These are phyloP conservation scores for Chenopodium quinoa DNA, from an alignment of 148 eudicot species.

Conservation along the genomic window DNA sequence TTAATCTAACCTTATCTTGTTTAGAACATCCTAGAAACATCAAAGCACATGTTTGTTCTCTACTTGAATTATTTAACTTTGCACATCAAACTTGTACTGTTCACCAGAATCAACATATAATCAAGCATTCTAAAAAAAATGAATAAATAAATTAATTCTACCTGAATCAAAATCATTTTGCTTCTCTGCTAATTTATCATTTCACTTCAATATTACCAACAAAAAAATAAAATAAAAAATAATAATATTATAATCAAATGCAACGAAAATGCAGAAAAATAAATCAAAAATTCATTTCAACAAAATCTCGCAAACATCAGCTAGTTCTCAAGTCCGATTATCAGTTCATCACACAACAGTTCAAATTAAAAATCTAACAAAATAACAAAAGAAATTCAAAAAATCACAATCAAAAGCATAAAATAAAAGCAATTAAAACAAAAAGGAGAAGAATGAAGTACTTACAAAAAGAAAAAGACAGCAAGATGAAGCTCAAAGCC, in stretches of 20 bases:
- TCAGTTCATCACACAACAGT: not conserved
- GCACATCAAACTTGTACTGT: not conserved
- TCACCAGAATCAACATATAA: constrained; percentile 3
- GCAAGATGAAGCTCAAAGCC: constrained; percentile 28
- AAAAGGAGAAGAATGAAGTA: constrained; percentile 1
- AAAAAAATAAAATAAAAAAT: not conserved
- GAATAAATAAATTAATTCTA: not conserved
- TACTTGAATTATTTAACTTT: not conserved
- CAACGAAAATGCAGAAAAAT: not conserved
- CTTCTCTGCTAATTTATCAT: not conserved
- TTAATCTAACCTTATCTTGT: not conserved
- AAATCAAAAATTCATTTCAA: not conserved
- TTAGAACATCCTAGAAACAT: not conserved
- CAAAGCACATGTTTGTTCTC: not conserved
- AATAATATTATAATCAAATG: no score
- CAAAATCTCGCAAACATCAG: not conserved
- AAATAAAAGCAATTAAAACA: not conserved
- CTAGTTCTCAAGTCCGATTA: not conserved
- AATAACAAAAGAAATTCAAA: not conserved
- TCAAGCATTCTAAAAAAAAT: not conserved
- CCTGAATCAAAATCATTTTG: not conserved
- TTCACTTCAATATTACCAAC: not conserved
- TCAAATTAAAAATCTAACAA: not conserved
- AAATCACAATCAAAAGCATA: not conserved
- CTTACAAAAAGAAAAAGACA: constrained; percentile 12